Evolutionary conservation across 495 filamentous ascomycete genomes (phyloP).

Genomic region (Xylaria nigripes): DNA sequence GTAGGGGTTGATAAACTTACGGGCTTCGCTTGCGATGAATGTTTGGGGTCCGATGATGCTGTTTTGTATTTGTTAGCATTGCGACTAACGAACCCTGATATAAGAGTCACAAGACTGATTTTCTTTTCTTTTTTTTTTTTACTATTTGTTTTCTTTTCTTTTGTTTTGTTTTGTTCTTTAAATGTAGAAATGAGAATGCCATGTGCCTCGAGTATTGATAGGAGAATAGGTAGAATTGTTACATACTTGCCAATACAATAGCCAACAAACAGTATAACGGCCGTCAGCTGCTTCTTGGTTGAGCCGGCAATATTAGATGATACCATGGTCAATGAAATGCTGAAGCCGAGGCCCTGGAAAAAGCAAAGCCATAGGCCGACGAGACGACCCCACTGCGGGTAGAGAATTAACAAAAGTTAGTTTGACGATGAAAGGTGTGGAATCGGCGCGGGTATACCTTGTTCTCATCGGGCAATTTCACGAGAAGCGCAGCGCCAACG

Average conservation of each 20-base stretch:
- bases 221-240: neutral
- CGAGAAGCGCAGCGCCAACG: slow-evolving; percentile 32
- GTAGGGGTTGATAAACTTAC: neutral
- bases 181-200: neutral
- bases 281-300: slow-evolving; percentile 25
- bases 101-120: neutral
- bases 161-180: no score
- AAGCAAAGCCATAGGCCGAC: slow-evolving; percentile 32
- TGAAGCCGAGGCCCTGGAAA: slow-evolving; percentile 25
- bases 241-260: slow-evolving; percentile 25
- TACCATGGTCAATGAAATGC: slow-evolving; percentile 25
- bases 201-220: neutral
- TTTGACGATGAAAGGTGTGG: neutral
- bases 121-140: no score
- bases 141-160: no score
- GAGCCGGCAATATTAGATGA: slow-evolving; percentile 26
- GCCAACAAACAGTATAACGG: slow-evolving; percentile 18
- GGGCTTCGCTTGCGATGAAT: slow-evolving; percentile 20
- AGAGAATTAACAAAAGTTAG: neutral
- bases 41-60: slow-evolving; percentile 26
- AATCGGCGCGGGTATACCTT: neutral
- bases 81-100: no score
- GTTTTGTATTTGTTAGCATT: neutral
- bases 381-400: slow-evolving; percentile 10
- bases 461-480: slow-evolving; percentile 32